Base-by-base conservation (phyloP, 768 basidiomycete genomes). In the Boletus rubropictus region DNA sequence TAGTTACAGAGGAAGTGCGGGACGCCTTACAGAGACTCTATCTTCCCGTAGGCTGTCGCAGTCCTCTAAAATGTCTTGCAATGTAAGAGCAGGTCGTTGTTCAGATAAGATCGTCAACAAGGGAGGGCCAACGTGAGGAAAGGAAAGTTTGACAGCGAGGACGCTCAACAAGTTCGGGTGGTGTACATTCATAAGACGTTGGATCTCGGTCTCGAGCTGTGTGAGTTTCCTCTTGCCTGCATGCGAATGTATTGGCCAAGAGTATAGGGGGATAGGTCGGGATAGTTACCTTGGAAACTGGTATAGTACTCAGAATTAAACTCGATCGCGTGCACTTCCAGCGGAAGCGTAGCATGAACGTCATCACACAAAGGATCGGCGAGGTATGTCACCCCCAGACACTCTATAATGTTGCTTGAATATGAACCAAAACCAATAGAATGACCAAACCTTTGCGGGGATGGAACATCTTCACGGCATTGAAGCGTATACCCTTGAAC, bases 341-440 rank as follows among this genome's bases (percentile, higher is more conserved):
- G 70, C 21, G 82, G 79, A 14, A 80, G 64, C 3, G 75, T 73
- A n/a, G 69, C 69, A 48, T 75, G 69, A 14, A 77, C 69, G 51
- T 83, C 78, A 49, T 89, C 85, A 57, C 80, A 80, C 14, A 90
- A 65, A 7, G 89, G 88, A 50, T 89, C 86, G 0, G 86, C 88
- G 45, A 81, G 71, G 64, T 84, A 89, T 0, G 78, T 70, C 9
- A 76, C 80, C 2, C 85, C 86, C 25, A 89, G 68, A 35, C 72
- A 74, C 39, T 81, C 88, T 82, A 41, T 29, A 17, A 48, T n/a
- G 11, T 25, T 15, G 24, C 28, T 43, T 45, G 9, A 44, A 35
- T 14, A 46, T 15, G 8, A 15, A 24, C n/a, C 17, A 8, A 32
- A 2, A 41, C 15, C 4, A 25, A 28, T 41, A 10, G 49, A 20